Evolutionary conservation across 148 eudicot species (phyloP).

Genomic region (Amaranthus palmeri): DNA sequence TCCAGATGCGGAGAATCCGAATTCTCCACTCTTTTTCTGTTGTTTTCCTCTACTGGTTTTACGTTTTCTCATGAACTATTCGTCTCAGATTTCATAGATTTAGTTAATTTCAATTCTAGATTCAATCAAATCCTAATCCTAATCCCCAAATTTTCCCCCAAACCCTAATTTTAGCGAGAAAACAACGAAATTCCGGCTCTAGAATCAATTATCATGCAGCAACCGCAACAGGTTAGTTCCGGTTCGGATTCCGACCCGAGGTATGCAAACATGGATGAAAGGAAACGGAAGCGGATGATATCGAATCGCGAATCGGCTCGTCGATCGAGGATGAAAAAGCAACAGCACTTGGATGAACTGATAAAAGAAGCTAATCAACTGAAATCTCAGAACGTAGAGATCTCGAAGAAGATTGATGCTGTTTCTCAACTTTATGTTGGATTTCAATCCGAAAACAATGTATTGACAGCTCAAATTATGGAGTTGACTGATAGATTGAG

Average conservation of each 20-base stretch:
- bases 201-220: constrained; percentile 14
- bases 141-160: background rate
- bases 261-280: constrained; percentile 51
- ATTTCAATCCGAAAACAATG: constrained; percentile 63
- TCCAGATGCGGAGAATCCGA: constrained; percentile 65
- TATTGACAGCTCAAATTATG: constrained; percentile 58
- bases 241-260: constrained; percentile 45
- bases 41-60: constrained; percentile 91
- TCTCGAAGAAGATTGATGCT: constrained; percentile 37
- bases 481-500: constrained; percentile 68
- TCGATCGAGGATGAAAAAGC: constrained; percentile 81
- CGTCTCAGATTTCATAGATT: background rate
- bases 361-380: constrained; percentile 39
- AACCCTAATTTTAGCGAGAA: background rate
- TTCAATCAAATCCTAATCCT: constrained; percentile 8
- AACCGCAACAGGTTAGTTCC: constrained; percentile 43
- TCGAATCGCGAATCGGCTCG: constrained; percentile 86
- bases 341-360: constrained; percentile 60
- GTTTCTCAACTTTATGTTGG: constrained; percentile 34
- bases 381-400: constrained; percentile 39
- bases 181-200: background rate
- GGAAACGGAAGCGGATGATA: constrained; percentile 75
- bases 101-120: background rate
- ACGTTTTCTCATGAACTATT: constrained; percentile 61
- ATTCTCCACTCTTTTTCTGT: constrained; percentile 87